Evolutionary conservation across 1,284 basidiomycete genomes (phyloP), one percentile per base, ranked within the genome.

Genomic region (Pseudozyma sp.): DNA sequence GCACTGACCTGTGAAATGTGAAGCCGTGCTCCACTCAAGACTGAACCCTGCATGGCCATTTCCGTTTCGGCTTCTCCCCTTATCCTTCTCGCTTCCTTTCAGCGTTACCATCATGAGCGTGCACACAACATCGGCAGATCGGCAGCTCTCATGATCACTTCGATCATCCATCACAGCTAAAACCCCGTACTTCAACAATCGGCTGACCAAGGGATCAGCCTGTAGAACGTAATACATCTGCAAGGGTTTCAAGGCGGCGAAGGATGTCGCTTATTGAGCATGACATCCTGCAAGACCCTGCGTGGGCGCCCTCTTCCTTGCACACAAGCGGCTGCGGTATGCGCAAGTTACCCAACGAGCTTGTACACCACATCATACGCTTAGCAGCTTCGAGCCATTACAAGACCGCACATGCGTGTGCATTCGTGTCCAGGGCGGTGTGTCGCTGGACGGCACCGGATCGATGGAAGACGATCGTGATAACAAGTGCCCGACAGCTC

Each of bases 391-490:
- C 71, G 0, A 44, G 59, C 34, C 67, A 77, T 19, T 16, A 49
- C 19, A 47, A 52, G 36, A 68, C 70, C 10, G 75, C 79, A 0
- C 65, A 73, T 34, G 40, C 65, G 2, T 75, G 78, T 19, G 77
- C 79, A 0, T 63, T 59, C 19, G 76, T 79, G n/a, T 79, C 77
- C 16, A 69, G 65, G 36, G 16, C 45, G 13, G 68, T 75, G 35
- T 81, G 77, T 45, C 9, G 21, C 3, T 75, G 64, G 63, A 80
- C 77, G 0, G 55, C 60, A 2, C 38, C 50, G 7, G 65, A 66
- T 14, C 63, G 79, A 34, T 80, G 79, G 79, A 62, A 57, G 21
- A 73, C 77, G 6, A 43, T 80, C 42, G 42, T 70, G 6, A 51
- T 65, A 12, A 65, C 64, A 14, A 48, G 19, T 6, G 18, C 16